phyloP scores from a whole-genome alignment of 2,329 filamentous ascomycete genomes.

The Stachybotrys chartarum region DNA sequence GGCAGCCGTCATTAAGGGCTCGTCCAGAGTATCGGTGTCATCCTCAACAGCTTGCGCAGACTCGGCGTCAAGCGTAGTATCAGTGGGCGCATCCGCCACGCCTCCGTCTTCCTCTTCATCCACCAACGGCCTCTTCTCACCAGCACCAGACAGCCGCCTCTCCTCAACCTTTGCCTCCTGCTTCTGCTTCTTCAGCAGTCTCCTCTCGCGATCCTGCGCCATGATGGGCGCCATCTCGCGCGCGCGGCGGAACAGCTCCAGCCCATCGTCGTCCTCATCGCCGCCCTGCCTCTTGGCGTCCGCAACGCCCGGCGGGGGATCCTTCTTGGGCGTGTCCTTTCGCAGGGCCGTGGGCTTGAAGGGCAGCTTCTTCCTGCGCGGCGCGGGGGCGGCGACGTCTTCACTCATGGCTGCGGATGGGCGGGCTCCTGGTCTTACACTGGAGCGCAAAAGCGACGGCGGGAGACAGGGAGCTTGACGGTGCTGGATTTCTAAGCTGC shows the following conservation, averaged over 20 bases:
- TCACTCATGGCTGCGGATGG: constrained; percentile 22
- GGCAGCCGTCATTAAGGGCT: neutral
- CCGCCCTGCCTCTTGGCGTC: constrained; percentile 2
- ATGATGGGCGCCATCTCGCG: constrained; percentile 41
- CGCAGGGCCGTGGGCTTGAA: constrained; percentile 42
- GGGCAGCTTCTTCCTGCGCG: constrained; percentile 34
- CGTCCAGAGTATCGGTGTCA: neutral
- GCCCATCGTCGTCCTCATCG: constrained; percentile 22
- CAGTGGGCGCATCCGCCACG: neutral
- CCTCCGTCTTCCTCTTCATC: constrained; percentile 9
- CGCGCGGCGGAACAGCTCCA: constrained; percentile 43
- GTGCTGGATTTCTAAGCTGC: too few relatives aligned
- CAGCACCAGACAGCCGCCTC: constrained; percentile 3
- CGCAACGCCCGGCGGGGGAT: constrained; percentile 13
- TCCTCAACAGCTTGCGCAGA: neutral
- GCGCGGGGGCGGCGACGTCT: constrained; percentile 10
- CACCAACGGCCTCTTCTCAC: constrained; percentile 12
- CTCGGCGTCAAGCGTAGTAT: neutral
- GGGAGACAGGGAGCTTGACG: too few relatives aligned
- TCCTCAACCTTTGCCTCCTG: constrained; percentile 12
- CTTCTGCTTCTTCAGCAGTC: constrained; percentile 15
- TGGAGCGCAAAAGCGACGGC: too few relatives aligned
- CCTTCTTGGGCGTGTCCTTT: constrained; percentile 13
- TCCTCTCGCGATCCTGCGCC: constrained; percentile 30
- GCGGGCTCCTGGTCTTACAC: too few relatives aligned